Evolutionary conservation across 2,329 filamentous ascomycete species (phyloP), one percentile per base, ranked within the genome.

Genomic region (Coniella lustricola): DNA sequence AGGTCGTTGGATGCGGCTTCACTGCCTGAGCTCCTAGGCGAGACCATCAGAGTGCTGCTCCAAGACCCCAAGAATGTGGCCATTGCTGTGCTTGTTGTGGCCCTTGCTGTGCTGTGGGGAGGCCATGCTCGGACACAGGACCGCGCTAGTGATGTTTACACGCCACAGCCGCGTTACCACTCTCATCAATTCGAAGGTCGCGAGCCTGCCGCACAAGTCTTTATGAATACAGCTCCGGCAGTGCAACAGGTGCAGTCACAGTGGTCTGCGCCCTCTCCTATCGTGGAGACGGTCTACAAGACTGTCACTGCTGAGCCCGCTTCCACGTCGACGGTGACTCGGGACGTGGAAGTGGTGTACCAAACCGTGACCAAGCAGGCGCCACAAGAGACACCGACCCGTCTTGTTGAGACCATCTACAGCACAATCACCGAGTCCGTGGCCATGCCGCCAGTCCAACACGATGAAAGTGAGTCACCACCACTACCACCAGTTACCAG

Each of bases 1-100:
- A 55, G 46, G 16, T 44, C 56, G 0, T 64, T 66, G 45, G 66
- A 73, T 51, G 63, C 64, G 9, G 74, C 75, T 0, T 75, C 75
- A 2, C 67, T 84, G 10, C 65, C 70, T 0, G 73, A 80, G 51
- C 65, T 83, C 8, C 57, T 83, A 0, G 56, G 77, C 8, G 74
- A 79, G 54, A 76, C 78, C 0, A 65, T 68, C 44, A 69, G 72
- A 29, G 73, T 83, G 7, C 61, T 77, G 16, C 57, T 83, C 56
- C 70, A 73, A 40, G 80, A 84, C 55, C 70, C 70, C 49, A 81
- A 76, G 64, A 84, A 83, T 48, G 60, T 82, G 9, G 64, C 72
- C n/a, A 82, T 84, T 21, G 66, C 69, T 4, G 57, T 77, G 0
- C 64, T 84, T 44, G 72, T 75, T 47, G 50, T 76, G 2, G 59